phyloP scores from a whole-genome alignment of 1,139 yeast genomes.

The Zygoascus hellenicus region DNA sequence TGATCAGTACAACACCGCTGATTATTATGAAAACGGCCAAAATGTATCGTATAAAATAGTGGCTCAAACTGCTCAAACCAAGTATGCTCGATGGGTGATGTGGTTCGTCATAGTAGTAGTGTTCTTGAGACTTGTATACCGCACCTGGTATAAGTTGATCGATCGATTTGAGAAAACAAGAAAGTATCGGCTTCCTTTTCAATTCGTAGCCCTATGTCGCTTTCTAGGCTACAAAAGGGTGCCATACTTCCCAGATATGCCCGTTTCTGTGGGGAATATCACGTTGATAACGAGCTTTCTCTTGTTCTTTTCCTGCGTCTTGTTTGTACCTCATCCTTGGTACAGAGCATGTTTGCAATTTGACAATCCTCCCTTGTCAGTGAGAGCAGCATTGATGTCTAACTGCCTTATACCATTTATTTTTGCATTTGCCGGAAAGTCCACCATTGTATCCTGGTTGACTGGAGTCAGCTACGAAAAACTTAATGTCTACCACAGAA shows the following conservation, averaged over 20 bases:
- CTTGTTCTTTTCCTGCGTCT: conserved; percentile 5
- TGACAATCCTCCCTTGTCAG: conserved; percentile 42
- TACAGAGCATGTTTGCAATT: conserved; percentile 8
- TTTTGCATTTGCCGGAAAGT: conserved; percentile 57
- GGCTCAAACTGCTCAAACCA: conserved; percentile 2
- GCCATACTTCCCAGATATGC: conserved; percentile 3
- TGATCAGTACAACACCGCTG: not conserved
- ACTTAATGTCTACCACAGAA: conserved; percentile 54
- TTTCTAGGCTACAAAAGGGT: conserved; percentile 4
- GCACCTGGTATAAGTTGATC: conserved; percentile 4
- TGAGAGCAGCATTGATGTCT: conserved; percentile 53
- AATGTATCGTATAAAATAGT: not conserved
- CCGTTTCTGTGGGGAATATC: conserved; percentile 4
- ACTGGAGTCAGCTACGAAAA: conserved; percentile 61
- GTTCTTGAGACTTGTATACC: conserved; percentile 4
- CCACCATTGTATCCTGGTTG: conserved; percentile 49
- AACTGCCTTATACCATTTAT: conserved; percentile 52
- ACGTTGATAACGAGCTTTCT: not conserved
- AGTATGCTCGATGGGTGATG: conserved; percentile 8
- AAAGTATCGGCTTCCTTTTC: not conserved
- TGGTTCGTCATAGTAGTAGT: conserved; percentile 4
- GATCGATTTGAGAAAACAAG: not conserved
- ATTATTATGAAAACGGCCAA: conserved; percentile 5
- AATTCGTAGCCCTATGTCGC: conserved; percentile 5
- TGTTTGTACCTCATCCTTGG: conserved; percentile 11